Percentiles rank a stretch among this genome's conserved stretches.
Evolutionary conservation across 257 asterid genomes (phyloP).

Genomic region (Apocynum venetum): DNA sequence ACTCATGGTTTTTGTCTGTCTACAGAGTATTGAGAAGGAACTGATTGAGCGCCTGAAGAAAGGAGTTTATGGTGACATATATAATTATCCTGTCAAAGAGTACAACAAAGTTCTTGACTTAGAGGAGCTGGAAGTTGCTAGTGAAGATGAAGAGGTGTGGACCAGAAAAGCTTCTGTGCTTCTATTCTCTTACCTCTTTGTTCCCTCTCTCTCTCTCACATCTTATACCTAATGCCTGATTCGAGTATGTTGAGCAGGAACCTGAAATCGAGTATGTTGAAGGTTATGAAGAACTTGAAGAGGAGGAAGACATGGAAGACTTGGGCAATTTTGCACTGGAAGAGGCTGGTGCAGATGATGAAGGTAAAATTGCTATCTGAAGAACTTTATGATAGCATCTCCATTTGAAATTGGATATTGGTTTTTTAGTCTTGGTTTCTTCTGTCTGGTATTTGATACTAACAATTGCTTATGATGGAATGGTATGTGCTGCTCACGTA

Average conservation of each 20-base stretch:
- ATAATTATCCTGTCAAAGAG: constrained; percentile 54
- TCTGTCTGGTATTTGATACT: neutral
- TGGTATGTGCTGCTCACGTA: neutral
- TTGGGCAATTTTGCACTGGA: constrained; percentile 40
- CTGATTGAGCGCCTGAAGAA: constrained; percentile 70
- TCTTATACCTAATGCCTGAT: constrained; percentile 1
- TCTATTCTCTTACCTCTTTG: neutral
- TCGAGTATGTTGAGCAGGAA: constrained; percentile 42
- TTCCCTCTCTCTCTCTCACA: neutral
- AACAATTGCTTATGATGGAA: neutral
- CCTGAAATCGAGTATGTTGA: constrained; percentile 70
- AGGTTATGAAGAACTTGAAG: constrained; percentile 89
- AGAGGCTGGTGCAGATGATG: constrained; percentile 31
- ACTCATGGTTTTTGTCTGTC: constrained; percentile 15
- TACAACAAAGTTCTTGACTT: constrained; percentile 56
- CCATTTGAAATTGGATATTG: neutral
- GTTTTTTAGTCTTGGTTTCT: neutral
- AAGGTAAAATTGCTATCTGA: constrained; percentile 31
- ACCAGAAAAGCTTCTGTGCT: neutral
- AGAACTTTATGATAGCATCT: neutral
- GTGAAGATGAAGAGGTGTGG: constrained; percentile 59
- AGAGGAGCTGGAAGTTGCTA: constrained; percentile 36
- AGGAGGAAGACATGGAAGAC: constrained; percentile 91
- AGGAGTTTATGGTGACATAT: constrained; percentile 66
- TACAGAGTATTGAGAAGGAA: constrained; percentile 85